Evolutionary conservation across 805 yeast species (phyloP).

Genomic region (Starmerella stellata): DNA sequence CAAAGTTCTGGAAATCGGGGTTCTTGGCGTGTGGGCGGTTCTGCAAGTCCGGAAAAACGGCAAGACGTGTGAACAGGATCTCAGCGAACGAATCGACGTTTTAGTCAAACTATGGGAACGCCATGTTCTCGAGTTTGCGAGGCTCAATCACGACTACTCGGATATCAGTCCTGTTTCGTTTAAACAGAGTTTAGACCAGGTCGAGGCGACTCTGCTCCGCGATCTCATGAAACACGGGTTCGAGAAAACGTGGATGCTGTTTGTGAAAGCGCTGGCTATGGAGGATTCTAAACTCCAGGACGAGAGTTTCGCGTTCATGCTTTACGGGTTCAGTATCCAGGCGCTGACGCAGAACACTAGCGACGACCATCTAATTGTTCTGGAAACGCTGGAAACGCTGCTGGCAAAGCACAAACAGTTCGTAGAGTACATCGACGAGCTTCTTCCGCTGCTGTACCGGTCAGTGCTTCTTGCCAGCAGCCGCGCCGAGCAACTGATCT

Average conservation of each 20-base stretch:
- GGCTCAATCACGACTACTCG: conserved; percentile 33
- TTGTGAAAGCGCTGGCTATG: conserved; percentile 53
- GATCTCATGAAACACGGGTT: conserved; percentile 32
- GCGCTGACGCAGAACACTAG: conserved; percentile 25
- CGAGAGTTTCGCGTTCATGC: conserved; percentile 45
- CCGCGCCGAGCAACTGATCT: conserved; percentile 29
- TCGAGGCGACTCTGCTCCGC: conserved; percentile 20
- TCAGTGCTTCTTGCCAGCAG: conserved; percentile 36
- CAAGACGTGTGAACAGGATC: conserved; percentile 25
- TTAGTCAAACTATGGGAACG: conserved; percentile 68
- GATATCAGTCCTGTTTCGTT: conserved; percentile 15
- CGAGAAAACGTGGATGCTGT: conserved; percentile 52
- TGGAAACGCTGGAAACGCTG: conserved; percentile 36
- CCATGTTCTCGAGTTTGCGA: conserved; percentile 54
- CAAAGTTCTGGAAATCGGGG: conserved; percentile 23
- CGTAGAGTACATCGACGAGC: conserved; percentile 37
- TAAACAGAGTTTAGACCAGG: conserved; percentile 21
- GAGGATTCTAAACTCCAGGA: conserved; percentile 33
- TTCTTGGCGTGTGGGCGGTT: conserved; percentile 29
- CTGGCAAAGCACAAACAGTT: conserved; percentile 29
- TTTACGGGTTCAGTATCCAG: conserved; percentile 72
- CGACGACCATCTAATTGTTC: conserved; percentile 24
- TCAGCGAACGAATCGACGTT: conserved; percentile 35
- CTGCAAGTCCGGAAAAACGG: conserved; percentile 20
- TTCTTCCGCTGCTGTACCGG: conserved; percentile 58